Percentiles rank a stretch among this genome's conserved stretches.
phyloP scores from a whole-genome alignment of 345 rosid genomes.

The Clarkia xantiana region DNA sequence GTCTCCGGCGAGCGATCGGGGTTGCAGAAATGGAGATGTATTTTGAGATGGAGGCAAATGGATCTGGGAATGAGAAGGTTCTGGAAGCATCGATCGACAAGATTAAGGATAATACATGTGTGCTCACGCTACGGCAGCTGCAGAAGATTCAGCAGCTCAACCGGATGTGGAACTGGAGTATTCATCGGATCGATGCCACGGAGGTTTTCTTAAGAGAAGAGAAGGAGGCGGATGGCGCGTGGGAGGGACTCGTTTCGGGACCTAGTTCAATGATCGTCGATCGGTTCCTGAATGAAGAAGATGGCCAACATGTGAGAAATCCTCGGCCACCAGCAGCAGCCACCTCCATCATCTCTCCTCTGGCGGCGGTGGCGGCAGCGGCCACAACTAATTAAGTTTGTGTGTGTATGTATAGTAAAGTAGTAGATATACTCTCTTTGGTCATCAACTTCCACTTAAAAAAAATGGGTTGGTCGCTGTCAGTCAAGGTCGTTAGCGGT shows the following conservation, averaged over 20 bases:
- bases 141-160: conserved; percentile 44
- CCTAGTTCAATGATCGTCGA: conserved; percentile 42
- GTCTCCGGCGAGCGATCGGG: conserved; percentile 71
- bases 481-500: too few species aligned
- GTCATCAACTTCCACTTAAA: too few species aligned
- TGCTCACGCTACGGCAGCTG: conserved; percentile 36
- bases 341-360: neutral
- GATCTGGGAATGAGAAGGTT: conserved; percentile 9
- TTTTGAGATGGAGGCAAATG: conserved; percentile 20
- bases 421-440: too few species aligned
- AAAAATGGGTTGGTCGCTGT: too few species aligned
- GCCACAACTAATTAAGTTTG: too few species aligned
- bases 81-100: conserved; percentile 36
- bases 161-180: conserved; percentile 39
- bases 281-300: conserved; percentile 25
- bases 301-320: conserved; percentile 17
- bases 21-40: conserved; percentile 61
- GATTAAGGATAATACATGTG: conserved; percentile 48
- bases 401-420: too few species aligned
- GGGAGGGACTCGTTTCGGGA: conserved; percentile 48
- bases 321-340: conserved; percentile 15
- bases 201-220: conserved; percentile 46
- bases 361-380: conserved; percentile 44
- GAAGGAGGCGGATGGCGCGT: conserved; percentile 38
- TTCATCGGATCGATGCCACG: conserved; percentile 71